Conservation (phyloP, 2,329 filamentous ascomycete genomes). For the Fusarium graminum region DNA sequence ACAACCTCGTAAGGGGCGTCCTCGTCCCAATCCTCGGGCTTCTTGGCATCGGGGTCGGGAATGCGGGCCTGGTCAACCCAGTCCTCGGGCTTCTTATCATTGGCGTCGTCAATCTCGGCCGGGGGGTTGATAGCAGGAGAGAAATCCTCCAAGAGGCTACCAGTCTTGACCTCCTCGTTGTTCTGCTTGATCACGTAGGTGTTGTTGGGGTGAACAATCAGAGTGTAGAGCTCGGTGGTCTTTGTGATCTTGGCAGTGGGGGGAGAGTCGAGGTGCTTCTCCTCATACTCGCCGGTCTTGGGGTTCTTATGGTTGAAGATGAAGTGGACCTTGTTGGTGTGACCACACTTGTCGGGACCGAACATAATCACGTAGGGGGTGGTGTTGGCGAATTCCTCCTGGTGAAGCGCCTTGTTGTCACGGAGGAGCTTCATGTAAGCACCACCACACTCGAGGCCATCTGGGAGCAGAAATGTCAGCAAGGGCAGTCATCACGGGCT, state of each 20-base stretch:
- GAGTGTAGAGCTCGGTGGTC: constrained; percentile 93
- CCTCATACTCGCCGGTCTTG: constrained; percentile 99
- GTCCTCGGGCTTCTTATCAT: constrained; percentile 93
- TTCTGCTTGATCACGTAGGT: constrained; percentile 94
- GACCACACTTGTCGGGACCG: constrained; percentile 98
- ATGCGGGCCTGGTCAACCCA: constrained; percentile 97
- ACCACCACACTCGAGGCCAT: constrained; percentile 96
- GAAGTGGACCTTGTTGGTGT: constrained; percentile 98
- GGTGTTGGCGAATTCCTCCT: constrained; percentile 97
- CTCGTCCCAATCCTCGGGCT: constrained; percentile 99
- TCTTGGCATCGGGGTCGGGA: constrained; percentile 89
- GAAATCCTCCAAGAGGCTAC: constrained; percentile 95
- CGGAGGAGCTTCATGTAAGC: constrained; percentile 99
- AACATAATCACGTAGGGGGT: constrained; percentile 99
- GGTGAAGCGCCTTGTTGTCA: constrained; percentile 96
- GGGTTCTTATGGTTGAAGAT: constrained; percentile 99
- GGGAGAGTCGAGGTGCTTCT: constrained; percentile 94
- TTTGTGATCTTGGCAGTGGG: constrained; percentile 91
- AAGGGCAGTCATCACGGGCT: not conserved
- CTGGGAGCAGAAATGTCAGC: constrained; percentile 62
- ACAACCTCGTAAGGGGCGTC: constrained; percentile 96
- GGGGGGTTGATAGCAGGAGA: constrained; percentile 90
- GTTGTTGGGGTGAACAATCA: constrained; percentile 97
- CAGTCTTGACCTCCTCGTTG: constrained; percentile 87
- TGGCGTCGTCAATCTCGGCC: constrained; percentile 93